Base-by-base conservation (phyloP, 1,284 basidiomycete species). In the Phaffia rhodozyma region DNA sequence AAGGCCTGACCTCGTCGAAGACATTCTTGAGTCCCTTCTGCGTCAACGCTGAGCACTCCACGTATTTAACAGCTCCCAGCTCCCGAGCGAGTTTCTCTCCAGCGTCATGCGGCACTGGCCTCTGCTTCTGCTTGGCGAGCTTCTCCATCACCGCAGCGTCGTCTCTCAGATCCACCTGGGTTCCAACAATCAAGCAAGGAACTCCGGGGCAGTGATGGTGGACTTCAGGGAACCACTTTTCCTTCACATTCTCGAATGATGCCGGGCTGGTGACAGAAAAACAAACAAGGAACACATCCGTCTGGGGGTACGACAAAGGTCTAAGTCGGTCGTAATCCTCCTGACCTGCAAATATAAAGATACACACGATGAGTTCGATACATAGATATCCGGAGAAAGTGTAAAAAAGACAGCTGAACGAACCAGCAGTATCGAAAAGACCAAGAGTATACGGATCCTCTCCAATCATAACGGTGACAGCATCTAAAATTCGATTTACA, bases 161-260 rank as follows among this genome's bases (percentile, higher is more conserved):
- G 72, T 97, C 93, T 73, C 96, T 83, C 76, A 99, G 77, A 82
- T 99, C 96, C 75, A 97, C 83, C 80, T 99, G 96, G 49, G 96
- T 99, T 68, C 96, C 94, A 63, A 98, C 94, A 72, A 98, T 97
- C 72, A 98, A 84, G 82, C 93, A 97, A 69, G 94, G 94, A 64
- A 97, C 94, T 66, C 94, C 94, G n/a, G 96, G 96, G 81, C 96
- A 99, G 76, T 99, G 94, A 78, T 98, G 94, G 76, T 93, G 92
- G 60, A 98, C 94, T 80, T 99, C 96, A 32, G 94, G 96, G 83
- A 97, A 97, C 94, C 94, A 99, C 78, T 99, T 99, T 79, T 98
- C 94, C 83, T 96, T 97, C 72, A 99, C 94, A 86, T 99, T 98
- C 78, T 99, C 94, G 74, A 97, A 99, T 61, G 92, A 97, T 49